phyloP scores from a whole-genome alignment of 139 green algal genomes.

The Astrephomene gubernaculifera region DNA sequence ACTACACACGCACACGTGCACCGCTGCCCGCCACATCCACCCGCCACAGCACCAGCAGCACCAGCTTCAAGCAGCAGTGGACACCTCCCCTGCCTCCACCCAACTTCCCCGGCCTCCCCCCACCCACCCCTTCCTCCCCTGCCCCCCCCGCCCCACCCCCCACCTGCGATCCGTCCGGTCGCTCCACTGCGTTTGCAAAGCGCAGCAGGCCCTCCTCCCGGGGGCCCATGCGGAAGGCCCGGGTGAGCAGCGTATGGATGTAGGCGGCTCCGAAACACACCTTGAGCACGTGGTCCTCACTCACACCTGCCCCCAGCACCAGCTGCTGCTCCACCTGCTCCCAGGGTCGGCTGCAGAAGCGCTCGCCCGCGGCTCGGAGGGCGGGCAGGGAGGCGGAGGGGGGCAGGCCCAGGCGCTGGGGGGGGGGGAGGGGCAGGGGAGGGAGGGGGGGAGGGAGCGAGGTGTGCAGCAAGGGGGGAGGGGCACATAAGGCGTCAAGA shows the following conservation, averaged over 20 bases:
- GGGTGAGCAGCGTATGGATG: slow-evolving; percentile 35
- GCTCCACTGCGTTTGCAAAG: slow-evolving; percentile 46
- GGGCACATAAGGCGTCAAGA: neutral
- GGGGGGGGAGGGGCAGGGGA: neutral
- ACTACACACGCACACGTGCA: no score
- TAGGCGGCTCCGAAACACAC: slow-evolving; percentile 52
- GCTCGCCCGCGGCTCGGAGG: slow-evolving; percentile 23
- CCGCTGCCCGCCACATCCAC: no score
- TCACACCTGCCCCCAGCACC: slow-evolving; percentile 26
- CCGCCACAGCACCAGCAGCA: no score
- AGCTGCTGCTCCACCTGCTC: slow-evolving; percentile 25
- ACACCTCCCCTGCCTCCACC: no score
- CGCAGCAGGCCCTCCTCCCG: slow-evolving; percentile 21
- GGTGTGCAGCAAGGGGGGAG: neutral
- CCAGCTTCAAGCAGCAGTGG: no score
- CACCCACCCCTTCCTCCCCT: no score
- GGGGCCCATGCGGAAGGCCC: slow-evolving; percentile 34
- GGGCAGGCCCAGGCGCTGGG: slow-evolving; percentile 34
- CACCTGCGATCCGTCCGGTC: slow-evolving; percentile 19
- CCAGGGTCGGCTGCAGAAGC: slow-evolving; percentile 56
- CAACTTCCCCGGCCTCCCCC: neutral
- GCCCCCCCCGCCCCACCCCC: neutral
- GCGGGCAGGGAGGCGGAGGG: slow-evolving; percentile 21
- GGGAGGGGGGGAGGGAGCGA: neutral
- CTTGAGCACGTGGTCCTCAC: slow-evolving; percentile 47